Evolutionary conservation across 1,284 basidiomycete species (phyloP), one percentile per base, ranked within the genome.

Genomic region (Hymenochaete sp.): DNA sequence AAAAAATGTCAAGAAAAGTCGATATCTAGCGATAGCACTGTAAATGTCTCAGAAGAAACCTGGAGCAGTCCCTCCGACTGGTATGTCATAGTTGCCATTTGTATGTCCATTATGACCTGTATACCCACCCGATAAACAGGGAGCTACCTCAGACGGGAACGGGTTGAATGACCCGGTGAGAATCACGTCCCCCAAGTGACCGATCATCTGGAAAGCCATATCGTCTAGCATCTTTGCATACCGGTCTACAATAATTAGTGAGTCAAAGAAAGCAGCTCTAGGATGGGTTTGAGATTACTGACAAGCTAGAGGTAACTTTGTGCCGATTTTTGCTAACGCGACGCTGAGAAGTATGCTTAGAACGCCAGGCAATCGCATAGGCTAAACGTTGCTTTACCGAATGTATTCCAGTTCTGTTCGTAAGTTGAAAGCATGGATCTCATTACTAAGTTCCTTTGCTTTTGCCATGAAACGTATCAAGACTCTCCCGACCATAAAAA

Each of bases 401-500:
- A 85, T 68, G 53, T 78, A 82, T 46, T 77, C 73, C 16, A 84
- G 62, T 57, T 86, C 82, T 16, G 68, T 63, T 16, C 70, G 71
- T 3, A 84, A 59, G 5, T 72, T 76, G 1, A 68, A 55, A 19
- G 73, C 66, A 55, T 81, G 75, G 25, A 77, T 72, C 26, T 64
- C 57, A 44, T 67, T 70, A 26, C 71, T 68, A 7, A 67, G 66
- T 35, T 78, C 72, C 22, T 75, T 65, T 4, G 78, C 75, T 31
- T 73, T 73, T 52, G 73, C 70, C 25, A 80, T 59, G 58, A 83
- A 81, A 10, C 80, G 71, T 5, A 75, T 70, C 21, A 86, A 66
- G 4, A 82, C 76, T 22, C 79, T 67, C 1, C 79, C 81, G 35
- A 71, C 71, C 47, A 72, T 67, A 57, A 80, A 82, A 78, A 80